Evolutionary conservation across 768 basidiomycete genomes (phyloP), one percentile per base, ranked within the genome.

Genomic region (Russula sp.): DNA sequence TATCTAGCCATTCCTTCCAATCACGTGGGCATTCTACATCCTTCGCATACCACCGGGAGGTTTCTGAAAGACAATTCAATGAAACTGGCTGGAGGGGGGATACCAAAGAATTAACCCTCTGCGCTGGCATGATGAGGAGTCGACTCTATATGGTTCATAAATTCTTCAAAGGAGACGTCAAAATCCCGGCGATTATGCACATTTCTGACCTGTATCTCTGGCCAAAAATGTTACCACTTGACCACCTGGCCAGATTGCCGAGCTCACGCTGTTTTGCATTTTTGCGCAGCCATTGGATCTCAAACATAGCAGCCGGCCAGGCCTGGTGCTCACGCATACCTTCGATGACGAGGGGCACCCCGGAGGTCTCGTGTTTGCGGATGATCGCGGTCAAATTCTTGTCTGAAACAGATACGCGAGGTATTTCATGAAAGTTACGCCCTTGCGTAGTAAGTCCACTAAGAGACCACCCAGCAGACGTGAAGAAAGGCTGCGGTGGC

Each of bases 41-140:
- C 70, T 93, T 93, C 22, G 88, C 89, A 68, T 94, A 93, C 9
- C 85, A 75, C 34, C 88, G 77, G 69, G 84, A 81, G 10, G 71
- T 68, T 67, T 88, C 87, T 89, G 66, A 16, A 61, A 31, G 37
- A 53, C n/a, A 40, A 45, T 62, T 40, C 35, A 63, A 52, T 35
- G 53, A 62, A 45, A 16, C 50, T 37, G 22, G 20, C 9, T 18
- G 37, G 47, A 59, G 48, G 32, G 10, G 57, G 34, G 49, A 59
- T 20, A 35, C n/a, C 22, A 55, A 20, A 54, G n/a, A 37, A 65
- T 22, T 49, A 8, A 64, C 63, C 63, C 49, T 60, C 48, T n/a
- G 7, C 20, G 35, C 42, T 47, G 8, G 63, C 27, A 37, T 60
- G 56, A 45, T 40, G 34, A 37, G n/a, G 37, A 22, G 20, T 60